These are phyloP conservation scores for Farysia itapuensis DNA, from an alignment of 1,284 basidiomycete species.

Conservation along the genomic window DNA sequence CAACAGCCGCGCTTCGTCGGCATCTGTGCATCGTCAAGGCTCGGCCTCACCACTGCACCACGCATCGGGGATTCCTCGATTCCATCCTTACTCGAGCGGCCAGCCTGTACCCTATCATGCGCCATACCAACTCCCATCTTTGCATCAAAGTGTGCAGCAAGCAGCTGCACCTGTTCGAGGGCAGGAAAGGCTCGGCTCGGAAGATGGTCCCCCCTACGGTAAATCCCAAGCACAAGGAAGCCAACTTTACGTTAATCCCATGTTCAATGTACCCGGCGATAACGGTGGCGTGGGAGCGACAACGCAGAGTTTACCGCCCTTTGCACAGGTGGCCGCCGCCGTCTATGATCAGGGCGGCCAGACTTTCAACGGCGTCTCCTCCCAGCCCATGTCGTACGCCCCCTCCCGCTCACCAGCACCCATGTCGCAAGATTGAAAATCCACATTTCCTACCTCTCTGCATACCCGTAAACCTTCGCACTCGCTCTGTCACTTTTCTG, in stretches of 20 bases:
- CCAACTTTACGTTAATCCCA: slow-evolving; percentile 34
- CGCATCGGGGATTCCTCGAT: slow-evolving; percentile 45
- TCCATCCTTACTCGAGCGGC: slow-evolving; percentile 52
- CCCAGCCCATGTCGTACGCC: too few relatives aligned
- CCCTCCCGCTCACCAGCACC: too few relatives aligned
- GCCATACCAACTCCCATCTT: slow-evolving; percentile 32
- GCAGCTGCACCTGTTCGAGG: slow-evolving; percentile 7
- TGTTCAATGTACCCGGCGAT: slow-evolving; percentile 35
- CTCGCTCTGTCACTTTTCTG: too few relatives aligned
- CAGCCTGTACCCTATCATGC: slow-evolving; percentile 21
- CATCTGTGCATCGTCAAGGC: slow-evolving; percentile 46
- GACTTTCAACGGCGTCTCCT: too few relatives aligned
- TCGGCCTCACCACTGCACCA: slow-evolving; percentile 54
- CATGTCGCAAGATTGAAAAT: too few relatives aligned
- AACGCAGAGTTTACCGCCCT: slow-evolving; percentile 46
- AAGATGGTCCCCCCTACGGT: slow-evolving; percentile 1
- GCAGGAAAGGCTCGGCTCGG: slow-evolving; percentile 3
- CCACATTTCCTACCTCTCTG: too few relatives aligned
- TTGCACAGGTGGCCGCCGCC: slow-evolving; percentile 43
- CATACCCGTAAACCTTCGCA: too few relatives aligned
- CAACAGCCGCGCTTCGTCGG: slow-evolving; percentile 47
- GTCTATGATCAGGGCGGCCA: slow-evolving; percentile 19
- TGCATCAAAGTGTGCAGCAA: slow-evolving; percentile 29
- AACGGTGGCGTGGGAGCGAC: slow-evolving; percentile 18
- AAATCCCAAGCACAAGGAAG: slow-evolving; percentile 3